Evolutionary conservation across 495 filamentous ascomycete species (phyloP), one percentile per base, ranked within the genome.

Genomic region (Cercophora scortea): DNA sequence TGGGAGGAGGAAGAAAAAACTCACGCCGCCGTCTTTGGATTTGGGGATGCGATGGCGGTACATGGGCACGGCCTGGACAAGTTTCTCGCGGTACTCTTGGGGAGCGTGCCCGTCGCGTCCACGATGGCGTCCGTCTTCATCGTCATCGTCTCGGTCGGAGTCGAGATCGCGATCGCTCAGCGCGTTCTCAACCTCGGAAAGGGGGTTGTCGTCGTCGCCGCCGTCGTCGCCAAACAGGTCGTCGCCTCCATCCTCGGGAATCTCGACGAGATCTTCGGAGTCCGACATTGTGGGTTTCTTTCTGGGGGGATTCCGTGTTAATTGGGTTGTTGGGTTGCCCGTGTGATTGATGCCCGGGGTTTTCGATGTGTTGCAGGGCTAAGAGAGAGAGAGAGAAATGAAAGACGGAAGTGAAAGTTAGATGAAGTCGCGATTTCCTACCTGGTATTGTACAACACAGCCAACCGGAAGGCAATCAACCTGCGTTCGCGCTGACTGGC

Each of bases 161-260:
- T 85, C 87, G 1, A 94, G 71, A 25, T 90, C 88, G 43, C 81
- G 77, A 61, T 95, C 89, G 60, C 80, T 85, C 53, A 69, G 56
- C 19, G 61, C 59, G 51, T 69, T 69, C 45, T 62, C 64, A 17
- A 57, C 36, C 43, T 65, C 54, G 0, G 55, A 63, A 45, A 51
- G 49, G 47, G 63, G 57, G 43, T 59, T 34, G 60, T 45, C 67
- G 74, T 65, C 74, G 60, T 45, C 67, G 74, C 66, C 74, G 62
- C 56, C 67, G 32, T 70, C 67, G 47, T 65, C 73, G 15, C 86
- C 87, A 50, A 90, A 90, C 11, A 90, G 75, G 55, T 88, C 87
- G 47, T 75, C 80, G 36, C 72, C 79, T 39, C 63, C 71, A 32
- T 77, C 74, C 45, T 78, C 78, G 52, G 73, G 67, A 15, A 79